Percentiles rank a stretch among this genome's conserved stretches.
Evolutionary conservation across 257 asterid species (phyloP).

Genomic region (Solanum sitiens): DNA sequence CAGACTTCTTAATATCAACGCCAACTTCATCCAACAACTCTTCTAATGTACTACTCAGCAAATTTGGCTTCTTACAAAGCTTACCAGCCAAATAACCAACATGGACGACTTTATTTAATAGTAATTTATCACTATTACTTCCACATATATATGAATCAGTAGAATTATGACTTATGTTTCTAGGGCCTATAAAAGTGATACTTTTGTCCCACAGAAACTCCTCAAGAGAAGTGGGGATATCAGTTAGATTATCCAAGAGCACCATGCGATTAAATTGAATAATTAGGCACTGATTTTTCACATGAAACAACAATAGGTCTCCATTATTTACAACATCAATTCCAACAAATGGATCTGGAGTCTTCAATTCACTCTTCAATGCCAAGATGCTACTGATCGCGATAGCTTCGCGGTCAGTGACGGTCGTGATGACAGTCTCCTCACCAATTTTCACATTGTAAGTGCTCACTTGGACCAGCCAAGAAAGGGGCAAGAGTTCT

Average conservation of each 20-base stretch:
- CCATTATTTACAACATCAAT: neutral
- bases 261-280: neutral
- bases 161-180: neutral
- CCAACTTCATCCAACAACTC: neutral
- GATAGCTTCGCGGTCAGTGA: neutral
- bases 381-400: neutral
- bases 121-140: rapidly evolving
- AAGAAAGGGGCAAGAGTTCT: neutral
- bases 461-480: neutral
- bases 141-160: neutral
- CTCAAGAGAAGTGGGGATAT: rapidly evolving
- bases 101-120: neutral
- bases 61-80: neutral
- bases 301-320: neutral
- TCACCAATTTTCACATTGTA: neutral
- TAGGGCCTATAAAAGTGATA: neutral
- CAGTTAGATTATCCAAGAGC: neutral
- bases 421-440: neutral
- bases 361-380: neutral
- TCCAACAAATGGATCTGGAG: neutral
- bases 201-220: neutral
- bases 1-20: neutral
- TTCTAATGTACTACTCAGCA: neutral
- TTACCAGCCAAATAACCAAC: neutral
- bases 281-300: neutral